phyloP scores from a whole-genome alignment of 805 yeast genomes.

The Spathaspora sp. region DNA sequence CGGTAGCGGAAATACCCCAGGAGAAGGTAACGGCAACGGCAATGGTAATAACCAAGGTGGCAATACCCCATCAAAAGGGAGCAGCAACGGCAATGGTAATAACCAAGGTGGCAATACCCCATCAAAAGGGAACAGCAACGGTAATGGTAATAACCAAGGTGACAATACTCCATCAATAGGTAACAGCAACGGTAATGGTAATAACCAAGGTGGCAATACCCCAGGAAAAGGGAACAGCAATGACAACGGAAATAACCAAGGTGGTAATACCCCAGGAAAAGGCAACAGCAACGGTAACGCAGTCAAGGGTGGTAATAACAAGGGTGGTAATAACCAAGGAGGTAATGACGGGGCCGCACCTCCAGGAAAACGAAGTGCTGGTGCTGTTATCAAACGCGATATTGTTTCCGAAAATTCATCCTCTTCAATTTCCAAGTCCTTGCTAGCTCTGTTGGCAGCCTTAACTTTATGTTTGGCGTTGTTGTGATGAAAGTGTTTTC shows the following conservation, averaged over 20 bases:
- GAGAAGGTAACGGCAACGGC: not conserved
- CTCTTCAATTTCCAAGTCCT: not conserved
- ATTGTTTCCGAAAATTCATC: not conserved
- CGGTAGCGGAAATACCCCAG: not conserved
- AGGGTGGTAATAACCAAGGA: not conserved
- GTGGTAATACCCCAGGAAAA: too few relatives aligned
- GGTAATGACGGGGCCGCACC: not conserved
- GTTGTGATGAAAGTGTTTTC: not conserved
- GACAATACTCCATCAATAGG: not conserved
- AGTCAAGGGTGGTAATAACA: not conserved
- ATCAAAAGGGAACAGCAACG: too few relatives aligned
- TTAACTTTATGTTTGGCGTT: too few relatives aligned
- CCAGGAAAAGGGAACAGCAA: not conserved
- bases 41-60: not conserved
- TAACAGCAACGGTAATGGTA: not conserved
- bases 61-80: too few relatives aligned
- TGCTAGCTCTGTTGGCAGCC: not conserved
- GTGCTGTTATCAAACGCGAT: not conserved
- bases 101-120: too few relatives aligned
- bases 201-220: not conserved
- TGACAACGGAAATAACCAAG: not conserved
- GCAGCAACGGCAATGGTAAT: too few relatives aligned
- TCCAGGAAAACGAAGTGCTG: not conserved
- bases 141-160: too few relatives aligned
- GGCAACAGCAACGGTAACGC: too few relatives aligned